phyloP scores from a whole-genome alignment of 2,329 filamentous ascomycete species.

The Elsinoe batatas region DNA sequence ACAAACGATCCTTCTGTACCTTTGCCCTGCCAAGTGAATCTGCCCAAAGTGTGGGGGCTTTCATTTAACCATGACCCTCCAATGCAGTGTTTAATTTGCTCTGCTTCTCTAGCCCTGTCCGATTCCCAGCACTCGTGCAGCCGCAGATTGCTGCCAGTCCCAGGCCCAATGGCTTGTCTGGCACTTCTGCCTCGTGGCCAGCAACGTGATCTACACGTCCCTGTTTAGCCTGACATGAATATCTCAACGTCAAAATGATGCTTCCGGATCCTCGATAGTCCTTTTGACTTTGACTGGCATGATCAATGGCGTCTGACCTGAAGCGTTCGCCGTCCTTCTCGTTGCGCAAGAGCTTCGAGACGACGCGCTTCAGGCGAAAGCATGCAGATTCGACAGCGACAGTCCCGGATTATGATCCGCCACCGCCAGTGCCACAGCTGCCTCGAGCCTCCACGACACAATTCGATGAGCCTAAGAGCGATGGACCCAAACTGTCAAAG shows the following conservation, averaged over 20 bases:
- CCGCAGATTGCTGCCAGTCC: conserved; percentile 4
- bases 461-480: background rate
- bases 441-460: conserved; percentile 4
- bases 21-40: background rate
- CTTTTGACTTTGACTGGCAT: background rate
- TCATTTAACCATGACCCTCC: conserved; percentile 6
- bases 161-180: background rate
- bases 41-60: background rate
- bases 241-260: background rate
- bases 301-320: conserved; percentile 4
- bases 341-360: conserved; percentile 9
- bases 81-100: conserved; percentile 5
- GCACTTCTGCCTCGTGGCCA: conserved; percentile 6
- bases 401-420: background rate
- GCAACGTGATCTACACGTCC: background rate
- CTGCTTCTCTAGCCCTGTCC: conserved; percentile 4
- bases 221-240: background rate
- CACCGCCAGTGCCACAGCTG: background rate
- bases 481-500: conserved; percentile 1
- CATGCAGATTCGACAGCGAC: conserved; percentile 10
- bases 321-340: conserved; percentile 7
- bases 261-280: background rate
- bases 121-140: background rate
- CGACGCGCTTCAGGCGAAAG: conserved; percentile 3
- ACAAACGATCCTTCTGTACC: background rate